Conservation (phyloP, 768 basidiomycete genomes). For the Lentinula aciculospora region DNA sequence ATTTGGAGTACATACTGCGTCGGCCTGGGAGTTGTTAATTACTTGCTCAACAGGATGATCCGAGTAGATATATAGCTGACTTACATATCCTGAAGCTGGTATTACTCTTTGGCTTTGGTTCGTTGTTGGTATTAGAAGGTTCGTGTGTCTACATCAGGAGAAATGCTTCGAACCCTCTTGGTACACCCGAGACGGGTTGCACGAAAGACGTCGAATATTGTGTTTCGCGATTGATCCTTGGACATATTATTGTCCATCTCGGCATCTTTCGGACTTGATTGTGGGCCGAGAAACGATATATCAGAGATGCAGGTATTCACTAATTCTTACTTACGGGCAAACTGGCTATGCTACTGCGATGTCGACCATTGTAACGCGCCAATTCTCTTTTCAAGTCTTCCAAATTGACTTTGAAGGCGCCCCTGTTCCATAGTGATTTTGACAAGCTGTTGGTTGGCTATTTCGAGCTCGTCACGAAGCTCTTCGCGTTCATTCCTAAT, state of each 20-base stretch:
- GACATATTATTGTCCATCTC: too few species aligned
- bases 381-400: neutral
- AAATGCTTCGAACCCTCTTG: neutral
- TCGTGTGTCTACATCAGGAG: neutral
- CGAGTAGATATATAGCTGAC: too few species aligned
- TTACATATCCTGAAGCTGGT: neutral
- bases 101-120: neutral
- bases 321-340: neutral
- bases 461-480: neutral
- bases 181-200: neutral
- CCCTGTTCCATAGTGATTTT: neutral
- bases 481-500: neutral
- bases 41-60: too few species aligned
- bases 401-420: neutral
- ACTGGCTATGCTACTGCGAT: neutral
- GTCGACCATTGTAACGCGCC: neutral
- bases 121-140: too few species aligned
- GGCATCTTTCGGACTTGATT: too few species aligned
- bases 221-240: too few species aligned
- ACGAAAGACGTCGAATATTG: too few species aligned
- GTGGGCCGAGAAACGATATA: too few species aligned
- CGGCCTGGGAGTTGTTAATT: too few species aligned
- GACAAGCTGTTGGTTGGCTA: neutral
- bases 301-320: neutral
- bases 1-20: too few species aligned